phyloP scores from a whole-genome alignment of 352 stramenopile genomes.

The Globisporangium splendens region DNA sequence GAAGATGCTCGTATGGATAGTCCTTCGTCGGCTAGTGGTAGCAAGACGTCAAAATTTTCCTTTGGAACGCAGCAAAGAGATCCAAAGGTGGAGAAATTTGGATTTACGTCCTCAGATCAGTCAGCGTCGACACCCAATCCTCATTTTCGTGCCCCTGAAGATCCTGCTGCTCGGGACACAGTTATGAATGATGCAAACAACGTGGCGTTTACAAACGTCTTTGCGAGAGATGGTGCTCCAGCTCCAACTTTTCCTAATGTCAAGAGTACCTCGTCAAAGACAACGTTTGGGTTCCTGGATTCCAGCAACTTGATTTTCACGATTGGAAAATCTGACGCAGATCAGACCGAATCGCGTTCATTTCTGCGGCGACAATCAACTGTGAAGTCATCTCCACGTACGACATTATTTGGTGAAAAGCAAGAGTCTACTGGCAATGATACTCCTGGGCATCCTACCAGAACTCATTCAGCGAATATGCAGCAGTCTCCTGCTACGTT shows the following conservation, averaged over 20 bases:
- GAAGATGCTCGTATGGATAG: constrained; percentile 8
- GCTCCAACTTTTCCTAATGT: background rate
- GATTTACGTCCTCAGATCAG: background rate
- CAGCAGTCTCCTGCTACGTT: too few species aligned
- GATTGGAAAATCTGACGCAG: too few species aligned
- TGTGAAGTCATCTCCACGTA: too few species aligned
- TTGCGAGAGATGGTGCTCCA: background rate
- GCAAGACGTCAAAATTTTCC: constrained; percentile 2
- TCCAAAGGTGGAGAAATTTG: background rate
- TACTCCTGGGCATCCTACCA: too few species aligned
- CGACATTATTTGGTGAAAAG: too few species aligned
- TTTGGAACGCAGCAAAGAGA: constrained; percentile 1
- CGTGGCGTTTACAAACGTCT: constrained; percentile 8
- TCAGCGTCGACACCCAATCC: background rate
- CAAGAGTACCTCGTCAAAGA: background rate
- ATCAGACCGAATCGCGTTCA: too few species aligned
- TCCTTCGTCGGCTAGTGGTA: background rate
- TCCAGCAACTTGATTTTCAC: too few species aligned
- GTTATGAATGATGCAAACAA: constrained; percentile 7
- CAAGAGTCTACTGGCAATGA: too few species aligned
- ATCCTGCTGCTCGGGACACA: background rate
- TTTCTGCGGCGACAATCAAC: too few species aligned
- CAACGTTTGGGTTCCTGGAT: background rate
- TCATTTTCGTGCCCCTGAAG: too few species aligned
- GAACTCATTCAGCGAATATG: too few species aligned